Percentiles rank a stretch among this genome's conserved stretches.
Evolutionary conservation across 345 rosid species (phyloP).

Genomic region (Dimocarpus longan): DNA sequence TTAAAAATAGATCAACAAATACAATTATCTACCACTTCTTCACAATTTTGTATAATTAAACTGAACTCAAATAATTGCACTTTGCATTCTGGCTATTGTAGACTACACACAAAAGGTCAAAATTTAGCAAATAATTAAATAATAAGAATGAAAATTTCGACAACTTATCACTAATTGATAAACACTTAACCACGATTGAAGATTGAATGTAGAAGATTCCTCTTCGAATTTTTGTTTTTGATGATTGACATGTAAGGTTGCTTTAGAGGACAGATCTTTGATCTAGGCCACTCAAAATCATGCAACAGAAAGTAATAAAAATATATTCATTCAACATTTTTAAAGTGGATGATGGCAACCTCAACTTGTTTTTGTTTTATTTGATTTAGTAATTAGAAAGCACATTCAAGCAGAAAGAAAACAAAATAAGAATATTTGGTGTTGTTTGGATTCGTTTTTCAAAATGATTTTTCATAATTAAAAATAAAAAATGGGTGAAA

Average conservation of each 20-base stretch:
- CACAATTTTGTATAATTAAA: no score
- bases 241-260: background rate
- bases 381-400: background rate
- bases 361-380: background rate
- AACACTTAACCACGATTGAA: background rate
- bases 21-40: no score
- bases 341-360: background rate
- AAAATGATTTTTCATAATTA: no score
- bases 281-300: background rate
- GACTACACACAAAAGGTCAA: background rate
- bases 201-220: background rate
- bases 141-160: background rate
- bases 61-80: no score
- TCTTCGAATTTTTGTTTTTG: background rate
- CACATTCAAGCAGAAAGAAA: background rate
- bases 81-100: no score
- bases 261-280: background rate
- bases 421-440: no score
- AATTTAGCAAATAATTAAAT: background rate
- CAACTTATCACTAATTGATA: background rate
- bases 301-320: background rate
- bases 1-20: no score
- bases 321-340: background rate
- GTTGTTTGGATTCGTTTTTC: no score
- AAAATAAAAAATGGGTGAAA: no score